phyloP scores from a whole-genome alignment of 441 rosid species.

The Pelargonium exstipulatum region DNA sequence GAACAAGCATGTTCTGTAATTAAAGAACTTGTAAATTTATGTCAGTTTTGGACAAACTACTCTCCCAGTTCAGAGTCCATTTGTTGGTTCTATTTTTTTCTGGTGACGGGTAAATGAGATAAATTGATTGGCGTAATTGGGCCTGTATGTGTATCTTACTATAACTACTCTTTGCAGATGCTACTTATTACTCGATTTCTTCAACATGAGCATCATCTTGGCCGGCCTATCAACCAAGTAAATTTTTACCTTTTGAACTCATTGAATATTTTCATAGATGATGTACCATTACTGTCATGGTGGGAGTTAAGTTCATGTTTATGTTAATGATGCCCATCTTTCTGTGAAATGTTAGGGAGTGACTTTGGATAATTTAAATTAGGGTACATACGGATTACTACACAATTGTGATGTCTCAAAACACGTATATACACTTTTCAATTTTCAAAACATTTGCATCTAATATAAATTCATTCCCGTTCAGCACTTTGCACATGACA shows the following conservation, averaged over 20 bases:
- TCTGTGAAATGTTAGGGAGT: too few relatives aligned
- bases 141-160: background rate
- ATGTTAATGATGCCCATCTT: too few relatives aligned
- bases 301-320: too few relatives aligned
- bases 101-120: background rate
- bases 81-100: background rate
- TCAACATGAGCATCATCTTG: conserved; percentile 95
- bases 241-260: conserved; percentile 12
- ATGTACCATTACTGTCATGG: background rate
- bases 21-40: background rate
- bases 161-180: conserved; percentile 43
- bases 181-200: conserved; percentile 82
- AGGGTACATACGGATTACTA: too few relatives aligned
- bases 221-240: conserved; percentile 83
- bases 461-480: too few relatives aligned
- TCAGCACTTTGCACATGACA: too few relatives aligned
- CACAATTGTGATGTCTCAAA: too few relatives aligned
- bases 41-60: background rate
- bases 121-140: background rate
- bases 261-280: conserved; percentile 2
- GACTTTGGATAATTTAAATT: too few relatives aligned
- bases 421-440: too few relatives aligned
- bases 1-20: background rate
- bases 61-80: background rate
- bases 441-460: too few relatives aligned